phyloP scores from a whole-genome alignment of 257 asterid species.

The Capsicum baccatum region DNA sequence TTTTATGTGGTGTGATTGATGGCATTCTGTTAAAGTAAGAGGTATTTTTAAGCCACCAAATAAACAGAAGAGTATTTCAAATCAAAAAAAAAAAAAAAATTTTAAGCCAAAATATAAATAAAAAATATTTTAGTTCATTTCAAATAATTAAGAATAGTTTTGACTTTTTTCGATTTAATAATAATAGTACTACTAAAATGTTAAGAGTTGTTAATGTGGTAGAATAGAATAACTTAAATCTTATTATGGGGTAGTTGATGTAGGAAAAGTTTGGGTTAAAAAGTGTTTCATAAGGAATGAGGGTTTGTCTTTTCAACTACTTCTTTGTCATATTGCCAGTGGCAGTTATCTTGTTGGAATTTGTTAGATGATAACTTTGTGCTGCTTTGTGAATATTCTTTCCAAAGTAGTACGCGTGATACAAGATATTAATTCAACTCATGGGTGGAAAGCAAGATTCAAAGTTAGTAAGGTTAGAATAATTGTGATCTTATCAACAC shows the following conservation, averaged over 20 bases:
- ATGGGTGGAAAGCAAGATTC: too few relatives aligned
- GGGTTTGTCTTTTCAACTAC: neutral
- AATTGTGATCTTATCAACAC: too few relatives aligned
- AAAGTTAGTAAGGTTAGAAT: too few relatives aligned
- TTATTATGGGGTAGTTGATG: constrained; percentile 21
- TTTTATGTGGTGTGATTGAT: too few relatives aligned
- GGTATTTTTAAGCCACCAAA: too few relatives aligned
- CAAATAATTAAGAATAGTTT: too few relatives aligned
- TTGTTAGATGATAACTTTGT: neutral
- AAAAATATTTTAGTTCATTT: too few relatives aligned
- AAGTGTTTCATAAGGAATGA: constrained; percentile 1
- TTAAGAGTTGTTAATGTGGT: constrained; percentile 7
- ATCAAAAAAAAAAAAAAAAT: too few relatives aligned
- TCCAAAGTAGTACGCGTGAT: neutral
- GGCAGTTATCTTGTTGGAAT: neutral
- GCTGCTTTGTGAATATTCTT: neutral
- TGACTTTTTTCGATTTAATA: neutral
- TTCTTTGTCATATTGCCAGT: neutral
- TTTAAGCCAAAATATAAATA: too few relatives aligned
- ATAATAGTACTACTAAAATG: neutral
- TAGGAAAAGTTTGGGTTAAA: neutral
- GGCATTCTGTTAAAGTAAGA: too few relatives aligned
- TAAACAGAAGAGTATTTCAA: too few relatives aligned
- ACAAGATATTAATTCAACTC: neutral
- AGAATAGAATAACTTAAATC: neutral